A percentile compares a stretch with the other conserved stretches of the same genome.
phyloP scores from a whole-genome alignment of 1,284 basidiomycete genomes.

The Malassezia yamatoensis region DNA sequence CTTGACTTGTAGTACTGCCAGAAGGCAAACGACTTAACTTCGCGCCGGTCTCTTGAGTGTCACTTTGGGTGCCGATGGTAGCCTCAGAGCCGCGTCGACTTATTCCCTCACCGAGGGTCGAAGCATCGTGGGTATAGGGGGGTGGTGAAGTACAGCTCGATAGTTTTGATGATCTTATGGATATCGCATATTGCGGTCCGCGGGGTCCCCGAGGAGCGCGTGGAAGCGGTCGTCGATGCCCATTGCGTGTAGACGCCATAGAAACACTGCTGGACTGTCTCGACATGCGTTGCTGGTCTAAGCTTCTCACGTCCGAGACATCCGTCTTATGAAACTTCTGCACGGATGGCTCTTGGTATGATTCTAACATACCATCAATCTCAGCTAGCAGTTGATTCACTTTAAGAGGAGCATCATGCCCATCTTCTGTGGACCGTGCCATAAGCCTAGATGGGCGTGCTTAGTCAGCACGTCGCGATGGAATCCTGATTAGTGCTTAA shows the following conservation, averaged over 20 bases:
- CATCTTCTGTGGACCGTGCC: not conserved
- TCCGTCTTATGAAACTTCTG: not conserved
- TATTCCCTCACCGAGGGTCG: not conserved
- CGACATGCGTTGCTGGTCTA: not conserved
- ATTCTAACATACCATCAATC: not conserved
- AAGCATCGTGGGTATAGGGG: not conserved
- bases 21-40: not conserved
- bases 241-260: not conserved
- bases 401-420: not conserved
- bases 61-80: not conserved
- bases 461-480: not conserved
- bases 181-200: not conserved
- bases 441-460: not conserved
- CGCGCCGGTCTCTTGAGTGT: not conserved
- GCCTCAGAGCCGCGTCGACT: not conserved
- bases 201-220: not conserved
- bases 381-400: conserved; percentile 3
- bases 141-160: not conserved
- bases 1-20: not conserved
- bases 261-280: not conserved
- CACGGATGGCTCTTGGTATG: not conserved
- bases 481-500: too few species aligned
- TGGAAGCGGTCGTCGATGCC: not conserved
- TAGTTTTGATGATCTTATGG: not conserved
- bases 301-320: not conserved